These are phyloP conservation scores for Microdochium nivale DNA, from an alignment of 2,329 filamentous ascomycete species.

Conservation along the genomic window DNA sequence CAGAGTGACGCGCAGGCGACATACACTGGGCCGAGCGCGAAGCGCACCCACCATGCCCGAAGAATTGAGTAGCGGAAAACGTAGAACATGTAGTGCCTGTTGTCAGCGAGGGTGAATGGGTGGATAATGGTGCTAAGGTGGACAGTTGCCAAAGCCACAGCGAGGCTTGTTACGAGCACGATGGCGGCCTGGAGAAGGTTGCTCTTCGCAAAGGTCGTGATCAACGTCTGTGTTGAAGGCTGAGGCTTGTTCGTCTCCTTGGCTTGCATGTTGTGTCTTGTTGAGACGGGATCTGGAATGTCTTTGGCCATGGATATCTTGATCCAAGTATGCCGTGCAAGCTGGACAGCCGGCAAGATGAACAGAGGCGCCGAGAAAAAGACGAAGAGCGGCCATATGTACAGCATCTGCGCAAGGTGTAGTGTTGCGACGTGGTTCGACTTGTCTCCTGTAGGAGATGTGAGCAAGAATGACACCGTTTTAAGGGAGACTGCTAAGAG, in stretches of 20 bases:
- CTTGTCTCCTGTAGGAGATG: conserved; percentile 65
- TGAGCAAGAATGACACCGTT: neutral
- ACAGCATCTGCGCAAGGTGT: conserved; percentile 87
- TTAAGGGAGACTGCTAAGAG: too few species aligned
- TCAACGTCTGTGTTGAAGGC: conserved; percentile 8
- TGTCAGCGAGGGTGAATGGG: conserved; percentile 92
- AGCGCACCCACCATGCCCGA: conserved; percentile 53
- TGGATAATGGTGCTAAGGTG: conserved; percentile 88
- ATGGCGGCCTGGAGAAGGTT: conserved; percentile 22
- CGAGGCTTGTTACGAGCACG: conserved; percentile 25
- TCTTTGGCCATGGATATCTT: too few species aligned
- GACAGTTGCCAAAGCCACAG: conserved; percentile 40
- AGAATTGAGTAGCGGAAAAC: conserved; percentile 79
- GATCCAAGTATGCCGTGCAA: conserved; percentile 11
- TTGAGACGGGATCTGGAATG: too few species aligned
- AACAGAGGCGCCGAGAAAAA: conserved; percentile 86
- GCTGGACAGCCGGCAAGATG: conserved; percentile 38
- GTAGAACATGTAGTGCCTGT: conserved; percentile 96
- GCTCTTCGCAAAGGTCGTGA: conserved; percentile 20
- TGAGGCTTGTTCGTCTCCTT: neutral
- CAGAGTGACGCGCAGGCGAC: conserved; percentile 59
- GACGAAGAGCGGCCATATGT: conserved; percentile 81
- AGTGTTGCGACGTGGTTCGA: conserved; percentile 86
- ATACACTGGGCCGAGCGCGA: conserved; percentile 63
- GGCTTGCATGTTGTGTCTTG: neutral